phyloP scores from a whole-genome alignment of 2,329 filamentous ascomycete genomes.

The Fusarium beomiforme region DNA sequence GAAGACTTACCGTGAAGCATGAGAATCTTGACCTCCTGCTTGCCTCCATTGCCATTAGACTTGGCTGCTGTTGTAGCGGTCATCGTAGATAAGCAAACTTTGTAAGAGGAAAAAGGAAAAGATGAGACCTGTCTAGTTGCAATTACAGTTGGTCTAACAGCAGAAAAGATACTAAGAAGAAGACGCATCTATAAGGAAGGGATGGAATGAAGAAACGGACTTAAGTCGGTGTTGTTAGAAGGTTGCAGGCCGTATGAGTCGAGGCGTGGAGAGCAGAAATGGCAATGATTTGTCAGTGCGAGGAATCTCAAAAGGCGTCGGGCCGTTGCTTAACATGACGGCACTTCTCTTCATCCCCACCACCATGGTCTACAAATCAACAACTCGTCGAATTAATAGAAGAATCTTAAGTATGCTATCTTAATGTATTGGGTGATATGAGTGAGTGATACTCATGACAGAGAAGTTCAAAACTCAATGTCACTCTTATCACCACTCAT shows the following conservation, averaged over 20 bases:
- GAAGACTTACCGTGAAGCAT: slow-evolving; percentile 75
- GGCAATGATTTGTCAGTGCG: slow-evolving; percentile 42
- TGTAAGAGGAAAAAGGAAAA: slow-evolving; percentile 7
- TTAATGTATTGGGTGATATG: neutral
- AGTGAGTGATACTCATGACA: too few relatives aligned
- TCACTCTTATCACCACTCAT: neutral
- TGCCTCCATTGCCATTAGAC: slow-evolving; percentile 49
- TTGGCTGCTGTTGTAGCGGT: slow-evolving; percentile 36
- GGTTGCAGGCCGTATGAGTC: slow-evolving; percentile 35
- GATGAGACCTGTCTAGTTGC: slow-evolving; percentile 14
- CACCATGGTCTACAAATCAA: neutral
- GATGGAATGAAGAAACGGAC: neutral
- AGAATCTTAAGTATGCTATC: neutral
- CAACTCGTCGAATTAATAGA: too few relatives aligned
- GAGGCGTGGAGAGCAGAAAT: slow-evolving; percentile 30
- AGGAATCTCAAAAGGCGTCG: slow-evolving; percentile 20
- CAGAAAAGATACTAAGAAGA: slow-evolving; percentile 18
- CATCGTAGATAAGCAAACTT: slow-evolving; percentile 40
- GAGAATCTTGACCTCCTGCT: slow-evolving; percentile 71
- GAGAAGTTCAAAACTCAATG: neutral
- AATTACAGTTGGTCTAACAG: slow-evolving; percentile 26
- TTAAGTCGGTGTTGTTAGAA: neutral
- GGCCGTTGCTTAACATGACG: slow-evolving; percentile 32
- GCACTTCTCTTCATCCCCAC: slow-evolving; percentile 25
- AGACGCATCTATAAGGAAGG: slow-evolving; percentile 35